These are phyloP conservation scores for Zalaria obscura DNA, from an alignment of 2,329 filamentous ascomycete species.

Conservation along the genomic window DNA sequence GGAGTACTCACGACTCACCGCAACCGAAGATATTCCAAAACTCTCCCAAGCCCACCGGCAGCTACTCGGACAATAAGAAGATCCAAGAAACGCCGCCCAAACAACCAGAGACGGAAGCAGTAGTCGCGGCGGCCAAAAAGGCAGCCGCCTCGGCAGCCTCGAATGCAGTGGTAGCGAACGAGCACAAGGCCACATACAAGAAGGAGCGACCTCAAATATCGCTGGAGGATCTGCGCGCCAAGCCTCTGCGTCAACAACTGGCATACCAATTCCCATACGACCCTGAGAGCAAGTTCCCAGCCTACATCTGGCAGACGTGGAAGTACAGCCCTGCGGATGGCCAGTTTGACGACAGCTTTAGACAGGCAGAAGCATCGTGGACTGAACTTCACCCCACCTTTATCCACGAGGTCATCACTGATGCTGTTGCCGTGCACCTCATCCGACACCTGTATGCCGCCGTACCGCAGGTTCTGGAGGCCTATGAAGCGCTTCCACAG, in stretches of 20 bases:
- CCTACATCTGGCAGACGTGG: slow-evolving; percentile 99
- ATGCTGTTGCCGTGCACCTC: slow-evolving; percentile 67
- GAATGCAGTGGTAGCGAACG: slow-evolving; percentile 9
- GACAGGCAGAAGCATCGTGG: slow-evolving; percentile 81
- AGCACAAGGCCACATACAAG: slow-evolving; percentile 13
- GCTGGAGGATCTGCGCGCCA: slow-evolving; percentile 54
- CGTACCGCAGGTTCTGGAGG: slow-evolving; percentile 33
- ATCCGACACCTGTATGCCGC: slow-evolving; percentile 77
- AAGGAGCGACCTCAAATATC: slow-evolving; percentile 43
- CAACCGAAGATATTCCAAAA: slow-evolving; percentile 12
- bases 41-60: slow-evolving; percentile 22
- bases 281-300: slow-evolving; percentile 74
- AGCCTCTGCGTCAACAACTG: slow-evolving; percentile 65
- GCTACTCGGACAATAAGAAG: slow-evolving; percentile 20
- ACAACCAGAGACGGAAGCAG: slow-evolving; percentile 4
- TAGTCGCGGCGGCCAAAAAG: slow-evolving; percentile 4
- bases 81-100: slow-evolving; percentile 12
- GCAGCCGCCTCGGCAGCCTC: slow-evolving; percentile 13
- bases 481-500: slow-evolving; percentile 33
- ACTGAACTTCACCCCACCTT: slow-evolving; percentile 76
- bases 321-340: slow-evolving; percentile 67
- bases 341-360: slow-evolving; percentile 60
- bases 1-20: slow-evolving; percentile 37
- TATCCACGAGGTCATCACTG: slow-evolving; percentile 93
- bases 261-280: slow-evolving; percentile 93